These are phyloP conservation scores for Phytophthora colocasiae DNA, from an alignment of 352 stramenopile species.

Conservation along the genomic window DNA sequence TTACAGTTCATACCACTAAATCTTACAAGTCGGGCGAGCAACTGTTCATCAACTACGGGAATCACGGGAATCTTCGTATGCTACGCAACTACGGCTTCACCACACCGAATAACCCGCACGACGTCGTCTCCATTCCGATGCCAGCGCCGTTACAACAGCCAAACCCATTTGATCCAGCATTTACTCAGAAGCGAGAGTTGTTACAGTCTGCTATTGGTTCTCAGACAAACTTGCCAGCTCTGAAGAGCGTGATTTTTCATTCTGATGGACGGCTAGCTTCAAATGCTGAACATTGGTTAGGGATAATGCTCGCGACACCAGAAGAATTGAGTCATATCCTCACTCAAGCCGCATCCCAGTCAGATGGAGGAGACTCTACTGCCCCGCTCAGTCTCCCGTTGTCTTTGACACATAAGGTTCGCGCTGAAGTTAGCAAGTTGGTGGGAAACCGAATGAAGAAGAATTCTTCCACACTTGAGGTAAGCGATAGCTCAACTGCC, in stretches of 20 bases:
- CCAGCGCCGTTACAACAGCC: constrained; percentile 46
- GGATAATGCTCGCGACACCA: constrained; percentile 52
- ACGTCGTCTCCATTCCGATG: constrained; percentile 52
- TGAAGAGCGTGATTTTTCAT: constrained; percentile 46
- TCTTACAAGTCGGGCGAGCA: constrained; percentile 69
- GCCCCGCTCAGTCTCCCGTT: constrained; percentile 36
- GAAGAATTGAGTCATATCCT: constrained; percentile 57
- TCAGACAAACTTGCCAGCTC: constrained; percentile 12
- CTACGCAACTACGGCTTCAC: constrained; percentile 88
- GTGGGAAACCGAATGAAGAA: constrained; percentile 25
- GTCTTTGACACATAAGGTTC: constrained; percentile 38
- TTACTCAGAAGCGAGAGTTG: constrained; percentile 47
- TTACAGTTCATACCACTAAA: constrained; percentile 68
- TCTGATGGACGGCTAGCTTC: constrained; percentile 40
- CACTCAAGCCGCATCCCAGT: constrained; percentile 30
- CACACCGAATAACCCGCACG: constrained; percentile 46
- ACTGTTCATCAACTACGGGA: constrained; percentile 85
- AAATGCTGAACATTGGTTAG: constrained; percentile 61
- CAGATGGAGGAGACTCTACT: constrained; percentile 3
- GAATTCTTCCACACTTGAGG: constrained; percentile 44
- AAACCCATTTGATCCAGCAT: constrained; percentile 35
- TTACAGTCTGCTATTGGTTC: constrained; percentile 34
- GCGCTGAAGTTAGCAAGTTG: constrained; percentile 30
- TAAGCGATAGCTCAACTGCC: constrained; percentile 15
- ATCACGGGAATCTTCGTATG: constrained; percentile 68